Percentiles rank a stretch among this genome's conserved stretches.
These are phyloP conservation scores for Thuja plicata DNA, from an alignment of 83 land plant genomes.

Conservation along the genomic window DNA sequence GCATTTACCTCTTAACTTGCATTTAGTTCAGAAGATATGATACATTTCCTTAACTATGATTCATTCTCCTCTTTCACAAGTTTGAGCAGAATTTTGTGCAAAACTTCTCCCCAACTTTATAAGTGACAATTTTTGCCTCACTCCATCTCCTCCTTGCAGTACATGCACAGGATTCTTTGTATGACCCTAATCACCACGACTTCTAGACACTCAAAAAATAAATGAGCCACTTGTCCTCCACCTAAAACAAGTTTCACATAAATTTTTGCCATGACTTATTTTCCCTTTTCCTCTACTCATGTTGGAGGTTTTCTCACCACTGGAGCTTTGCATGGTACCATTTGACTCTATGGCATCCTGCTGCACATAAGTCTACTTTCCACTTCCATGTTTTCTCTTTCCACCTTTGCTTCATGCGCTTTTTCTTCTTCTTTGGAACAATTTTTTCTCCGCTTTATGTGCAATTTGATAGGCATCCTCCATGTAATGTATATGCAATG, in stretches of 20 bases:
- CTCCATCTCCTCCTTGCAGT: not conserved
- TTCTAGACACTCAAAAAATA: no score
- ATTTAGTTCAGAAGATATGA: no score
- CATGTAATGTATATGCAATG: not conserved
- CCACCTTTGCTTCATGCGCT: not conserved
- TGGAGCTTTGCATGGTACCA: not conserved
- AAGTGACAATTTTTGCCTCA: not conserved
- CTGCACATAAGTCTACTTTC: not conserved
- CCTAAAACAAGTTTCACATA: no score
- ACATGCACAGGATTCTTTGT: not conserved
- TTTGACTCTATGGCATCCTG: not conserved
- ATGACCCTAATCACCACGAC: not conserved
- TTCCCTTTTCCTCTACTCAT: not conserved
- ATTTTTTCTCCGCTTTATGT: not conserved
- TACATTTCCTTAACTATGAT: no score
- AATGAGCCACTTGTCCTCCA: no score
- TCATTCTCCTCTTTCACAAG: not conserved
- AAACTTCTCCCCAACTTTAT: not conserved
- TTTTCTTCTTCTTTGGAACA: not conserved
- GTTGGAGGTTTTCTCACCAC: no score
- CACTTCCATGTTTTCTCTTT: no score
- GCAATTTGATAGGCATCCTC: not conserved
- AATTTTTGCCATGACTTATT: not conserved
- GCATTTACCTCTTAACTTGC: no score
- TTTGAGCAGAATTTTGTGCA: not conserved